Percentiles rank a stretch among this genome's conserved stretches.
Evolutionary conservation across 2,329 filamentous ascomycete species (phyloP).

Genomic region (Phyllosticta capitalensis): DNA sequence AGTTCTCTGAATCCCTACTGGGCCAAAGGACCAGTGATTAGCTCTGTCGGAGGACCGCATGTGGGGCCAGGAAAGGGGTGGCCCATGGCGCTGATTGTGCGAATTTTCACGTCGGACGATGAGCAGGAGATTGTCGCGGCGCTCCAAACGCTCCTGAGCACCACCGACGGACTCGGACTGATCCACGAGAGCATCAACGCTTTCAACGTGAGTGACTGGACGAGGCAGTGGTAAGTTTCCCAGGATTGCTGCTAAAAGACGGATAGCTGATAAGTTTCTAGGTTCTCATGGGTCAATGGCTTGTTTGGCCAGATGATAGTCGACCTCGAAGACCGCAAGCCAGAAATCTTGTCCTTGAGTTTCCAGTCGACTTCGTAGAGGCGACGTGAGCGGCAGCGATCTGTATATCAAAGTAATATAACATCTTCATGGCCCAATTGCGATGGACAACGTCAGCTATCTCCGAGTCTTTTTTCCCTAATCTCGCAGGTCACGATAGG

Average conservation of each 20-base stretch:
- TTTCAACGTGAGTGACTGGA: conserved; percentile 38
- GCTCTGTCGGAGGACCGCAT: conserved; percentile 40
- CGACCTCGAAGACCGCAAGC: conserved; percentile 36
- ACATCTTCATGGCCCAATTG: not conserved
- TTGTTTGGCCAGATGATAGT: conserved; percentile 43
- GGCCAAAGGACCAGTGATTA: conserved; percentile 40
- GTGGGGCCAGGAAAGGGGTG: conserved; percentile 38
- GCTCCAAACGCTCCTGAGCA: conserved; percentile 36
- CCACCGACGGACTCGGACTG: conserved; percentile 39
- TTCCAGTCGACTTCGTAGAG: conserved; percentile 27
- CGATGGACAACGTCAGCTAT: not conserved
- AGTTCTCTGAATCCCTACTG: conserved; percentile 40
- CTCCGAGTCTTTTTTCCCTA: not conserved
- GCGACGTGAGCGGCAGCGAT: not conserved
- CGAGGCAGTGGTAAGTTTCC: conserved; percentile 36
- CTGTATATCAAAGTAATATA: not conserved
- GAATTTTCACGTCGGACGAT: conserved; percentile 40
- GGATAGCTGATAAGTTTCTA: conserved; percentile 12
- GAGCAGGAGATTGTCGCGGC: conserved; percentile 38
- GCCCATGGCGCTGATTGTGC: conserved; percentile 44
- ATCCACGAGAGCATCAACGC: conserved; percentile 44
- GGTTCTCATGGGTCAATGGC: conserved; percentile 43
- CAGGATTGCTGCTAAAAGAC: not conserved
- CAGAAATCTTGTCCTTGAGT: conserved; percentile 32
- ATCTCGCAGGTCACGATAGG: not conserved